Percentiles rank a stretch among this genome's conserved stretches.
These are phyloP conservation scores for Chenopodium berlandieri DNA, from an alignment of 148 eudicot genomes.

Conservation along the genomic window DNA sequence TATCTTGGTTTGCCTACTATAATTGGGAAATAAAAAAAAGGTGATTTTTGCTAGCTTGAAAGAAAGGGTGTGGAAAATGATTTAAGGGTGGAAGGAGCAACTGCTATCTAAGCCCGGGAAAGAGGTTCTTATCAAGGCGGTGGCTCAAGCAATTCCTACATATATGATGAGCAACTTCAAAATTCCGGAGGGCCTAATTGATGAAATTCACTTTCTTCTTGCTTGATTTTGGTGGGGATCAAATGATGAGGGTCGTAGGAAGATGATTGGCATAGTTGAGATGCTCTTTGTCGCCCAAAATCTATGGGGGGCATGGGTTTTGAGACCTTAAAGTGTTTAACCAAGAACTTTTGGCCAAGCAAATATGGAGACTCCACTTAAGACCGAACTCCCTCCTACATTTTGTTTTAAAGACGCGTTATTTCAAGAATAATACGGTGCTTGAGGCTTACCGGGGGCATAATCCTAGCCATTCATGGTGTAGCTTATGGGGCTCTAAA, in stretches of 20 bases:
- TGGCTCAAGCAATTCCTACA: neutral
- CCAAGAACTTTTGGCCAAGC: neutral
- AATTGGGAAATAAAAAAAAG: too few species aligned
- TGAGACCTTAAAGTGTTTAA: neutral
- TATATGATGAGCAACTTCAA: neutral
- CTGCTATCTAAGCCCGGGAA: neutral
- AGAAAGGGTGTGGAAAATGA: neutral
- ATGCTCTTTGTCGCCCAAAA: too few species aligned
- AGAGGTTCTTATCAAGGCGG: neutral
- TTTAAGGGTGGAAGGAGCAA: neutral
- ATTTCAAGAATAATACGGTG: neutral
- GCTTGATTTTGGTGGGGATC: neutral
- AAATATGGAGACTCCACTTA: neutral
- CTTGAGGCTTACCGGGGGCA: neutral
- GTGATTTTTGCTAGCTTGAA: too few species aligned
- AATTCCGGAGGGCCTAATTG: neutral
- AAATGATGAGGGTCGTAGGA: too few species aligned
- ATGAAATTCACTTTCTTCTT: neutral
- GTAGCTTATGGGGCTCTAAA: neutral
- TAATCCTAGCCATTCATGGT: neutral
- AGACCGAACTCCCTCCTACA: too few species aligned
- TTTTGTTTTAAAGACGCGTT: neutral
- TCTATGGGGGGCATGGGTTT: too few species aligned
- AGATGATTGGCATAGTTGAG: neutral
- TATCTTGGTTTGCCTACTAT: neutral